Base-by-base conservation (phyloP, 2,329 filamentous ascomycete genomes). In the Plenodomus biglobosus region DNA sequence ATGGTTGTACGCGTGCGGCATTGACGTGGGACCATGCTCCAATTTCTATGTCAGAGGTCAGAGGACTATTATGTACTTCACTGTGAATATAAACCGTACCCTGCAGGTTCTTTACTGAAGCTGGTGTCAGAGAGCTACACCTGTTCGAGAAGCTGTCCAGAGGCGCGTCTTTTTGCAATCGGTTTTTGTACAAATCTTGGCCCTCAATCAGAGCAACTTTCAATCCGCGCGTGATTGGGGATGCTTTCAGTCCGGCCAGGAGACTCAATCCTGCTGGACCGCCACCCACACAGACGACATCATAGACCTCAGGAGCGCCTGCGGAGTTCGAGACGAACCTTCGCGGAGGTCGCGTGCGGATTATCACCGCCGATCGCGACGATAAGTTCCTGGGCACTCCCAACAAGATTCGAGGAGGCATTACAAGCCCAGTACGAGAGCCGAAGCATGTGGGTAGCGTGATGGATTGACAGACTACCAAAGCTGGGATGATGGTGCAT, bases 51-150 rank as follows among this genome's bases (percentile, higher is more conserved):
- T 22, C 19, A 39, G 5, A 36, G 17, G 52, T 62, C 42, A 57
- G 52, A 53, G n/a, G 39, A 4, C 39, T 38, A 18, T 44, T 18
- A 36, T 10, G 11, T 21, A 11, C 3, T 19, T 41, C 20, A 16
- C 21, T 11, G 11, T 13, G 15, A 46, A 39, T 11, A 11, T 13
- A n/a, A 46, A 39, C 36, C 43, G 18, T 62, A 73, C 73, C 72
- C 62, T 89, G 80, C 55, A 97, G 80, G 65, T 94, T 96, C 3
- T 79, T 80, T n/a, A 90, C 87, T 0, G 92, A 96, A 0, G 87
- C 82, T 0, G 92, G 92, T 0, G 94, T 99, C 47, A 99, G 80
- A 41, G 92, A 97, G 76, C 90, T 96, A 76, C 92, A 96, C 66
- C 94, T 86, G 76, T 99, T 97, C 50, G 92, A 96, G 76, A 86